Evolutionary conservation across 2,329 filamentous ascomycete species (phyloP).

Genomic region (Westerdykella aurantiaca): DNA sequence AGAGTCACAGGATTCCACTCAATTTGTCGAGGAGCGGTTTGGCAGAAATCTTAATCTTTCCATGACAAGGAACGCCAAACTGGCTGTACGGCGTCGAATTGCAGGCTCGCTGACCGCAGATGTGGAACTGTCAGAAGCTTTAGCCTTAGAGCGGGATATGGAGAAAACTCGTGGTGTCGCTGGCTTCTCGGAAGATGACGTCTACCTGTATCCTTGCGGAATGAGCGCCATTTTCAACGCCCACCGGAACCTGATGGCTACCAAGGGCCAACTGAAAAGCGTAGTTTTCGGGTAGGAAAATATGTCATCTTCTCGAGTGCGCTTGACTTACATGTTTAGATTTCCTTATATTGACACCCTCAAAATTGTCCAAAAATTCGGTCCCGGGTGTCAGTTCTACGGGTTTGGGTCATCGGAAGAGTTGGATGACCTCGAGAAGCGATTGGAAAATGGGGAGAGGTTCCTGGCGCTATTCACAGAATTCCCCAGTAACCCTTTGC

Average conservation of each 20-base stretch:
- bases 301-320: not conserved
- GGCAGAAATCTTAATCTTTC: slow-evolving; percentile 81
- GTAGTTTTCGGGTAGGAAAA: slow-evolving; percentile 68
- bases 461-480: slow-evolving; percentile 87
- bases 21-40: slow-evolving; percentile 90
- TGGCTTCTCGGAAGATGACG: slow-evolving; percentile 74
- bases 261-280: slow-evolving; percentile 62
- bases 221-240: slow-evolving; percentile 95
- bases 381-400: slow-evolving; percentile 82
- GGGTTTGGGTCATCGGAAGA: slow-evolving; percentile 72
- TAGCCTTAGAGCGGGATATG: slow-evolving; percentile 46
- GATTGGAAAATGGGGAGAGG: slow-evolving; percentile 64
- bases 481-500: slow-evolving; percentile 86
- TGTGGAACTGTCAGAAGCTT: slow-evolving; percentile 57
- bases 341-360: slow-evolving; percentile 97
- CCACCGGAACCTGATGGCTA: slow-evolving; percentile 65
- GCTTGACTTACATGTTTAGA: slow-evolving; percentile 14
- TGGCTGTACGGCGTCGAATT: slow-evolving; percentile 81
- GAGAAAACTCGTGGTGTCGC: slow-evolving; percentile 43
- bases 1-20: slow-evolving; percentile 60
- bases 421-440: slow-evolving; percentile 73
- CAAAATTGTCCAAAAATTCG: slow-evolving; percentile 92
- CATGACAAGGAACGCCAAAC: slow-evolving; percentile 73
- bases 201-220: slow-evolving; percentile 81
- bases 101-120: slow-evolving; percentile 75